Conservation (phyloP, 176 grass and related monocot genomes). For the Typha latifolia region DNA sequence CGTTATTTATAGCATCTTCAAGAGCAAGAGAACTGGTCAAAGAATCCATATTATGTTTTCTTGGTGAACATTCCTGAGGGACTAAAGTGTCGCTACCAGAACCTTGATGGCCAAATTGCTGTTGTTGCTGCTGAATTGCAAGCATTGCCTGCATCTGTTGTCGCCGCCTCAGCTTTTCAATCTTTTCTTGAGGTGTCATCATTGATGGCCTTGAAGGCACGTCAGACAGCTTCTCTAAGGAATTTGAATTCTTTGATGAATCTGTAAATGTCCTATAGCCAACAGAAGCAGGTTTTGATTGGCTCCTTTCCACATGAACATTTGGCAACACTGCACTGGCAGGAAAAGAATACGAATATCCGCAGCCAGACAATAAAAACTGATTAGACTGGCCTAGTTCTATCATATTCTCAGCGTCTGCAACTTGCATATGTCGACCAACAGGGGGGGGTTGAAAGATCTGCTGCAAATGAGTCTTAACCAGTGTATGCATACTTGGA, state of each 20-base stretch:
- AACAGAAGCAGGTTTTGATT: conserved; percentile 22
- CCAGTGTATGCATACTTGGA: conserved; percentile 28
- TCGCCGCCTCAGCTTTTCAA: conserved; percentile 67
- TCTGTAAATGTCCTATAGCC: conserved; percentile 24
- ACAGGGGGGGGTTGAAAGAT: conserved; percentile 26
- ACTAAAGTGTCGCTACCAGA: conserved; percentile 29
- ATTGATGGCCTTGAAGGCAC: conserved; percentile 29
- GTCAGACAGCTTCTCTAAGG: conserved; percentile 30
- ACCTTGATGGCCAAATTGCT: conserved; percentile 45
- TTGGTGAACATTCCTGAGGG: conserved; percentile 30
- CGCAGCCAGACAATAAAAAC: conserved; percentile 37
- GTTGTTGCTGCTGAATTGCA: conserved; percentile 69
- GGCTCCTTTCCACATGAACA: conserved; percentile 27
- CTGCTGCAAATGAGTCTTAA: conserved; percentile 20
- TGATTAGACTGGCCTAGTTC: conserved; percentile 40
- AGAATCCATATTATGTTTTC: conserved; percentile 40
- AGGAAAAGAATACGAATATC: conserved; percentile 39
- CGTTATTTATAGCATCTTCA: conserved; percentile 31
- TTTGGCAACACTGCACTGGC: conserved; percentile 28
- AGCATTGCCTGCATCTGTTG: conserved; percentile 65
- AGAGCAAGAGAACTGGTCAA: conserved; percentile 26
- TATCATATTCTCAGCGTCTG: conserved; percentile 30
- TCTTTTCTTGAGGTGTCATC: conserved; percentile 81
- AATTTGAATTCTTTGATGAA: conserved; percentile 29
- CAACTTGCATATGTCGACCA: conserved; percentile 28